Base-by-base conservation (phyloP, 768 basidiomycete species). In the Kwoniella newhampshirensis region DNA sequence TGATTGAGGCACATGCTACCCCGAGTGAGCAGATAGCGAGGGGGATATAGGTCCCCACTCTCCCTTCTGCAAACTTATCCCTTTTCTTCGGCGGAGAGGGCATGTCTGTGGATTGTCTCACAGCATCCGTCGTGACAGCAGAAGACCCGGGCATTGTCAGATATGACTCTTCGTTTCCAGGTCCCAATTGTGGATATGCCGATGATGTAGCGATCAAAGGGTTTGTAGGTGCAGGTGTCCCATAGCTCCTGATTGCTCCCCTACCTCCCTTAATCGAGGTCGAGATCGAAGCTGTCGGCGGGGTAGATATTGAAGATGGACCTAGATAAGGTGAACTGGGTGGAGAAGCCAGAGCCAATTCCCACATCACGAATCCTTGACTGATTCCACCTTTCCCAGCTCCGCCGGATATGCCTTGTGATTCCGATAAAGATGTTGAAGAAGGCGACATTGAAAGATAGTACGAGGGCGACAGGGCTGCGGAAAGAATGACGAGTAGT, bases 311-410 rank as follows among this genome's bases (percentile, higher is more conserved):
- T 28, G 32, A n/a, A n/a, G n/a, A 12, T 9, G 48, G 36, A 6
- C 32, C 23, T 11, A 54, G 28, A 6, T 13, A n/a, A 2, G 61
- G 60, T 18, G 54, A 57, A 8, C 25, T n/a, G 4, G 66, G 66
- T 28, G 63, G 56, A 11, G 58, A 60, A 9, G 60, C 60, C 17
- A 73, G 27, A 21, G 71, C 71, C 58, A 73, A 27, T 25, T 73
- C 71, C 71, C 71, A 73, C 71, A 73, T 73, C 52, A 73, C 63
- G 47, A 70, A 73, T 0, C 62, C 62, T 28, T 59, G 50, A 9
- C 53, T 40, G 5, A 21, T 25, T 43, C 45, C 17, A 32, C 43
- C 47, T 37, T 18, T 60, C 48, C 28, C 50, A 39, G 4, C 49
- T 35, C 41, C 25, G 28, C 47, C 43, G 28, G 48, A 17, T 50